Base-by-base conservation (phyloP, 371 early-diverging fungal species). In the Actinomortierella ambigua region DNA sequence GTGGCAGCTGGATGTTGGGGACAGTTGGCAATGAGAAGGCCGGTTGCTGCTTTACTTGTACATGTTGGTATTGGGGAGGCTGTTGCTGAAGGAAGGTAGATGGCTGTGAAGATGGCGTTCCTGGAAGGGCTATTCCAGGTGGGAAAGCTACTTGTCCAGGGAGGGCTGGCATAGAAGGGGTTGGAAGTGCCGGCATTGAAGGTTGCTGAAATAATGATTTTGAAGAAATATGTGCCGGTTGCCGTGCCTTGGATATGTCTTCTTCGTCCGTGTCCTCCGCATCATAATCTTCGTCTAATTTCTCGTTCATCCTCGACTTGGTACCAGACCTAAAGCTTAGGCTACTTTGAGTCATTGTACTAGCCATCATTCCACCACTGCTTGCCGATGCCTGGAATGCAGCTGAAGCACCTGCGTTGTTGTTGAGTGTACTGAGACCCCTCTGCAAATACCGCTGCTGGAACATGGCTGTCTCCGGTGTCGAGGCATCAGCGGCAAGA, bases 271-370 rank as follows among this genome's bases (percentile, higher is more conserved):
- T 81, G n/a, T 87, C 89, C 11, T 90, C 89, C 0, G 79, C 85
- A 48, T 90, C 90, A 52, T 90, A 87, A 58, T 88, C 85, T 8
- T 89, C 88, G 47, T 81, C 84, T 47, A 81, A n/a, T n/a, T n/a
- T n/a, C n/a, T n/a, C n/a, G n/a, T n/a, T n/a, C n/a, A n/a, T n/a
- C n/a, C n/a, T n/a, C n/a, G n/a, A n/a, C n/a, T n/a, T n/a, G n/a
- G n/a, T n/a, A n/a, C n/a, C n/a, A n/a, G n/a, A n/a, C n/a, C n/a
- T n/a, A n/a, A n/a, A n/a, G n/a, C n/a, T n/a, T n/a, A n/a, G n/a
- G n/a, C n/a, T n/a, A n/a, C n/a, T n/a, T n/a, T n/a, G n/a, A n/a
- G n/a, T n/a, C n/a, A n/a, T n/a, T n/a, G n/a, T n/a, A n/a, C n/a
- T n/a, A n/a, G n/a, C n/a, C n/a, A n/a, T n/a, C n/a, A n/a, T n/a